Conservation (phyloP, 257 asterid genomes). For the Eucommia ulmoides region DNA sequence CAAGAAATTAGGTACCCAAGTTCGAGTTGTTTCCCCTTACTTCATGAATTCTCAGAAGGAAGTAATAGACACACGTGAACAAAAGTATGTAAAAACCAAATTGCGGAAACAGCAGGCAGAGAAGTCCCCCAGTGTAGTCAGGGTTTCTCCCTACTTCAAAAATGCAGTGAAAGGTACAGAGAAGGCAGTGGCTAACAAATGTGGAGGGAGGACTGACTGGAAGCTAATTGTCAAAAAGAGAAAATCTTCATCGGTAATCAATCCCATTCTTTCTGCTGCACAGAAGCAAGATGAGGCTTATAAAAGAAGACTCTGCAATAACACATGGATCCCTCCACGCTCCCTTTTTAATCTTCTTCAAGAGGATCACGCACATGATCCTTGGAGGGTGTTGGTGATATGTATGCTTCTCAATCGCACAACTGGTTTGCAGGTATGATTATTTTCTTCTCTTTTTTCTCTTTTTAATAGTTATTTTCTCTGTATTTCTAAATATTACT, state of each 20-base stretch:
- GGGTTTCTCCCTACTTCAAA: conserved; percentile 25
- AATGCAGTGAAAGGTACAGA: conserved; percentile 11
- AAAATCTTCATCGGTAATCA: conserved; percentile 5
- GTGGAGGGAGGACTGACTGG: conserved; percentile 10
- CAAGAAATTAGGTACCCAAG: conserved; percentile 10
- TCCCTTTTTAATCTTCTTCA: conserved; percentile 67
- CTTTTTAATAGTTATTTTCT: no score
- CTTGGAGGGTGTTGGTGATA: conserved; percentile 90
- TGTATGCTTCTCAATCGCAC: conserved; percentile 84
- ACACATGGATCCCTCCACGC: conserved; percentile 75
- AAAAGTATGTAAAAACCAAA: conserved; percentile 5
- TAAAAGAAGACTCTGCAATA: conserved; percentile 36
- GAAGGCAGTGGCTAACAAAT: conserved; percentile 7
- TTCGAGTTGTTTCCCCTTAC: conserved; percentile 37
- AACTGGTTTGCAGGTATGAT: conserved; percentile 55
- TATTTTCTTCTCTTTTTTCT: background rate
- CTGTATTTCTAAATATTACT: no score
- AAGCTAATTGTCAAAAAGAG: conserved; percentile 7
- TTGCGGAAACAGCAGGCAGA: background rate
- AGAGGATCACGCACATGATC: conserved; percentile 80
- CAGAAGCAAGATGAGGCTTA: conserved; percentile 66
- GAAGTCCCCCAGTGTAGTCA: conserved; percentile 7
- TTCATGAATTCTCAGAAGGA: conserved; percentile 18
- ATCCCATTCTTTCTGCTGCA: conserved; percentile 29
- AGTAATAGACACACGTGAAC: conserved; percentile 5